These are phyloP conservation scores for Penicillium salamii DNA, from an alignment of 495 filamentous ascomycete species.

Conservation along the genomic window DNA sequence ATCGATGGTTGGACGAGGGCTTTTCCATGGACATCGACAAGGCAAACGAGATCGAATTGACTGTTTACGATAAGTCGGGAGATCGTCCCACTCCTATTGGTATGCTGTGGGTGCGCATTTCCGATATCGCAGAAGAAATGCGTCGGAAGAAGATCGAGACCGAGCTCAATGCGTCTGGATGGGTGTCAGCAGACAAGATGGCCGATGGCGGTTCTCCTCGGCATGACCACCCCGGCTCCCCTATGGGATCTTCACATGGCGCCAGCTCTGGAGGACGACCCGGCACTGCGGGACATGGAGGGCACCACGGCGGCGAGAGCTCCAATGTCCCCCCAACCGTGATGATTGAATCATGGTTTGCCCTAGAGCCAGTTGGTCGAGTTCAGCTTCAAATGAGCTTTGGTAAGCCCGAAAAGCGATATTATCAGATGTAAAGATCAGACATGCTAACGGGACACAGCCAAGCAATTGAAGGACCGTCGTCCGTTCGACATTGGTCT, in stretches of 20 bases:
- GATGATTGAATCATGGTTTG: conserved; percentile 93
- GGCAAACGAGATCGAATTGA: conserved; percentile 96
- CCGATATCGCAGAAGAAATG: conserved; percentile 96
- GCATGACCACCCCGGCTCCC: conserved; percentile 44
- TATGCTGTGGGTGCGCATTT: conserved; percentile 93
- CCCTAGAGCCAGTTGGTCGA: conserved; percentile 87
- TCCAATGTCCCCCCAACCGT: conserved; percentile 47
- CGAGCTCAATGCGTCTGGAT: conserved; percentile 84
- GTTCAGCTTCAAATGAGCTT: conserved; percentile 88
- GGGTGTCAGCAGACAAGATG: conserved; percentile 96
- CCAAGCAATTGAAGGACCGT: conserved; percentile 65
- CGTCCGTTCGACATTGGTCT: conserved; percentile 82
- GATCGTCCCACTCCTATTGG: conserved; percentile 91
- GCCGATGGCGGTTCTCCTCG: conserved; percentile 49
- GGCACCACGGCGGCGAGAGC: conserved; percentile 21
- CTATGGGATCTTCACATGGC: conserved; percentile 31
- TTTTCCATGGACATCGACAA: conserved; percentile 94
- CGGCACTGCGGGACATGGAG: conserved; percentile 15
- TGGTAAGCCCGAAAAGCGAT: conserved; percentile 46
- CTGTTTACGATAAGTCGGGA: conserved; percentile 89
- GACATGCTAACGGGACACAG: conserved; percentile 43
- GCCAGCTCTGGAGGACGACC: conserved; percentile 25
- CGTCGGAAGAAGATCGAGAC: conserved; percentile 95
- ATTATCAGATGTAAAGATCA: neutral
- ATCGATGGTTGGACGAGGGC: conserved; percentile 86